These are phyloP conservation scores for Alternaria brassicicola DNA, from an alignment of 2,329 filamentous ascomycete species.

Conservation along the genomic window DNA sequence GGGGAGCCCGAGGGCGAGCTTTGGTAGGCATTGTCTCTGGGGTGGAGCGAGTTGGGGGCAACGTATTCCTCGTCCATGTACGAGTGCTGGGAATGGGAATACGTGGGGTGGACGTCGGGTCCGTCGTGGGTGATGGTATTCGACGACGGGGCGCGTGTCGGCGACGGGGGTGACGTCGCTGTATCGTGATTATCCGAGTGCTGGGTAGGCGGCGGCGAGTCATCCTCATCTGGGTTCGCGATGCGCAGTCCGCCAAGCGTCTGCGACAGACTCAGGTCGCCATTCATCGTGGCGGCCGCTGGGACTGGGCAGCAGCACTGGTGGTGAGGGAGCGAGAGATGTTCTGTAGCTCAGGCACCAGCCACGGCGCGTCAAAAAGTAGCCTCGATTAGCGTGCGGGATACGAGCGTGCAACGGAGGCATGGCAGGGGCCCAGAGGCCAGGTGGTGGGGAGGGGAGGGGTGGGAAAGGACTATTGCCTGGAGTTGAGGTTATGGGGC, in stretches of 20 bases:
- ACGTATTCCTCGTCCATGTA: conserved; percentile 35
- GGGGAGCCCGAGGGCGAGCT: conserved; percentile 34
- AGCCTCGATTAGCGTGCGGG: conserved; percentile 22
- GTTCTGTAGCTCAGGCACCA: conserved; percentile 27
- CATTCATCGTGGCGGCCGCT: conserved; percentile 70
- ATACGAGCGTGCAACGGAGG: conserved; percentile 24
- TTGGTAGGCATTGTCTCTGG: conserved; percentile 50
- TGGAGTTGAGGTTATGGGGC: conserved; percentile 26
- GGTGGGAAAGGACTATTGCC: conserved; percentile 20
- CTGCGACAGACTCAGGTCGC: conserved; percentile 89
- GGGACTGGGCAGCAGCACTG: conserved; percentile 29
- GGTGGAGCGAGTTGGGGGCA: conserved; percentile 46
- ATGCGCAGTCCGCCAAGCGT: conserved; percentile 93
- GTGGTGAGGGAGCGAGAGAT: conserved; percentile 30
- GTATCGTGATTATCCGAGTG: not conserved
- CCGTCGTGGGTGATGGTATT: conserved; percentile 48
- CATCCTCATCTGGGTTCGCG: conserved; percentile 87
- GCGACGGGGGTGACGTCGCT: conserved; percentile 30
- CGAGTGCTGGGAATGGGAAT: not conserved
- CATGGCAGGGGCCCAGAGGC: conserved; percentile 42
- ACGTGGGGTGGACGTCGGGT: conserved; percentile 28
- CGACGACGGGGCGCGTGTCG: conserved; percentile 41
- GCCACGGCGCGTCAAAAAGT: conserved; percentile 27
- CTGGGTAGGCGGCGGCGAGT: conserved; percentile 41
- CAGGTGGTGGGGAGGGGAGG: conserved; percentile 22